Percentiles rank a stretch among this genome's conserved stretches.
These are phyloP conservation scores for Ophiocordyceps camponoti-rufipedis DNA, from an alignment of 2,329 filamentous ascomycete species.

Conservation along the genomic window DNA sequence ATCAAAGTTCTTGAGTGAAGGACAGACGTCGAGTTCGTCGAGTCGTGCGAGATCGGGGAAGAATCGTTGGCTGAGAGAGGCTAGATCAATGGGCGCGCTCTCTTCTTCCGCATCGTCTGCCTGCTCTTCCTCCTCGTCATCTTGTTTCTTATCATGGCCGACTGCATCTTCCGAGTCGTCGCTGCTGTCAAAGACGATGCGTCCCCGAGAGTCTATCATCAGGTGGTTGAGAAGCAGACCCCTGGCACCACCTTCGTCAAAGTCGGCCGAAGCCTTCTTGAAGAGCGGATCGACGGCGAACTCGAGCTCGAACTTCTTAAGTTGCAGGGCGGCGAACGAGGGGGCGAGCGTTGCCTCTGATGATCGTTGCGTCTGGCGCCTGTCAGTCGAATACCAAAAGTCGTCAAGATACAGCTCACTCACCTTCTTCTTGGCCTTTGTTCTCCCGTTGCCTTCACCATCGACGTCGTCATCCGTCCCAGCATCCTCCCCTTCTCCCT, in stretches of 20 bases:
- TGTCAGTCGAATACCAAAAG: no score
- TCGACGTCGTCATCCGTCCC: constrained; percentile 41
- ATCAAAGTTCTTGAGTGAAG: constrained; percentile 85
- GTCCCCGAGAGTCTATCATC: constrained; percentile 79
- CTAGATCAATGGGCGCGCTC: constrained; percentile 58
- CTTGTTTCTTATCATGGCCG: constrained; percentile 17
- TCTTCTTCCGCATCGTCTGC: constrained; percentile 31
- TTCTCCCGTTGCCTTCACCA: constrained; percentile 39
- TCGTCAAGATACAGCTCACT: no score
- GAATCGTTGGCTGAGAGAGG: constrained; percentile 57
- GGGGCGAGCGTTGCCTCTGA: constrained; percentile 87
- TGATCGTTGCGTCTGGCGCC: constrained; percentile 44
- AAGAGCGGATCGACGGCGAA: constrained; percentile 96
- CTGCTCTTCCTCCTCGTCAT: constrained; percentile 17
- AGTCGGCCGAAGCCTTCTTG: constrained; percentile 96
- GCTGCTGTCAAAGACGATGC: constrained; percentile 96
- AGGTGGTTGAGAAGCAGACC: constrained; percentile 87
- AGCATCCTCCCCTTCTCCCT: constrained; percentile 45
- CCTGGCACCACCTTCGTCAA: constrained; percentile 94
- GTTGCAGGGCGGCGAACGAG: constrained; percentile 70
- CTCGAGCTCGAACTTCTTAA: constrained; percentile 96
- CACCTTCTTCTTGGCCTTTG: constrained; percentile 61
- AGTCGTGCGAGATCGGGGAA: constrained; percentile 64
- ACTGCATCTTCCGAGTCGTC: constrained; percentile 51
- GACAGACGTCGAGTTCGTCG: constrained; percentile 81